phyloP scores from a whole-genome alignment of 306 rosid species.

The Pachyrhizus erosus region DNA sequence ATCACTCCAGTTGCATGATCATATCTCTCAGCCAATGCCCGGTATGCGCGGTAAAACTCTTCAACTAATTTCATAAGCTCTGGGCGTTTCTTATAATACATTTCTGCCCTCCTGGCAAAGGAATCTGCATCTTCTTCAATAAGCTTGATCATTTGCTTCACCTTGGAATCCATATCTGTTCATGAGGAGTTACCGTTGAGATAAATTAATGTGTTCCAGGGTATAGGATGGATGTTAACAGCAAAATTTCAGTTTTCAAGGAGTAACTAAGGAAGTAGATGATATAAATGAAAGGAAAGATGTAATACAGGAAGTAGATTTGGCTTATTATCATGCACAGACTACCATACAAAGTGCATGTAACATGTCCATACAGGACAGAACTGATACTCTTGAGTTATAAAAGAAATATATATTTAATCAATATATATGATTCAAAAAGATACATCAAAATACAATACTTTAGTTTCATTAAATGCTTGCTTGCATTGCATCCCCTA shows the following conservation, averaged over 20 bases:
- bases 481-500: neutral
- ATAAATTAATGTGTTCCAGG: slow-evolving; percentile 17
- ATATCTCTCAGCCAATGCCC: slow-evolving; percentile 97
- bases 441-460: neutral
- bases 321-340: neutral
- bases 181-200: neutral
- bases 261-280: slow-evolving; percentile 2
- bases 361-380: neutral
- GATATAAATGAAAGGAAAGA: slow-evolving; percentile 7
- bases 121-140: slow-evolving; percentile 99
- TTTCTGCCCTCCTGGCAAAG: slow-evolving; percentile 98
- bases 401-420: neutral
- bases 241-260: slow-evolving; percentile 26
- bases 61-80: slow-evolving; percentile 98
- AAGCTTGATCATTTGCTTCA: slow-evolving; percentile 95
- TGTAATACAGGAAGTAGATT: neutral
- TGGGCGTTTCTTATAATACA: slow-evolving; percentile 97
- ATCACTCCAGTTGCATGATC: slow-evolving; percentile 94
- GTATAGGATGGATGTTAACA: neutral
- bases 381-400: neutral
- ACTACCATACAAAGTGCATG: slow-evolving; percentile 22
- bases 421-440: too few relatives aligned
- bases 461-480: neutral
- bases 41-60: slow-evolving; percentile 96
- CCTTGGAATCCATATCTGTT: slow-evolving; percentile 87